These are phyloP conservation scores for Boletus bicolor DNA, from an alignment of 768 basidiomycete genomes.

Conservation along the genomic window DNA sequence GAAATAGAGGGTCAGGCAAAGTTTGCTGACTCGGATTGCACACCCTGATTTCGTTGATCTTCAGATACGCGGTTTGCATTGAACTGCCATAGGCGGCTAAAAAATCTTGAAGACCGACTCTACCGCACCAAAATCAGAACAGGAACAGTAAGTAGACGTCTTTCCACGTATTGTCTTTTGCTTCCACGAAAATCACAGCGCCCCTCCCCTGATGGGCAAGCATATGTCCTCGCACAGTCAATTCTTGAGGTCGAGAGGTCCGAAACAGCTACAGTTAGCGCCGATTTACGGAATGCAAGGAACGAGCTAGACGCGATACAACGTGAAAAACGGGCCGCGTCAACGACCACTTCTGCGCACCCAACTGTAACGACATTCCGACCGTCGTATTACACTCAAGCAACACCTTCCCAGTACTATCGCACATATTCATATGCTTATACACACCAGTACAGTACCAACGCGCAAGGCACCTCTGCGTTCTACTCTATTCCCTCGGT, in stretches of 20 bases:
- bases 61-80: slow-evolving; percentile 71
- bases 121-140: slow-evolving; percentile 47
- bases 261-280: slow-evolving; percentile 53
- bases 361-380: slow-evolving; percentile 37
- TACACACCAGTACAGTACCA: slow-evolving; percentile 49
- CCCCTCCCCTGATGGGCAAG: slow-evolving; percentile 57
- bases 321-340: slow-evolving; percentile 59
- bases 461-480: slow-evolving; percentile 21
- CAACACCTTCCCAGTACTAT: slow-evolving; percentile 54
- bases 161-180: neutral
- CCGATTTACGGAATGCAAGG: slow-evolving; percentile 60
- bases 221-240: slow-evolving; percentile 59
- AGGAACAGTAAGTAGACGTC: slow-evolving; percentile 48
- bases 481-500: slow-evolving; percentile 31
- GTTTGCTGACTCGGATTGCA: neutral
- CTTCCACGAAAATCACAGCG: slow-evolving; percentile 41
- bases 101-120: slow-evolving; percentile 57
- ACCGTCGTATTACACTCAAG: slow-evolving; percentile 34
- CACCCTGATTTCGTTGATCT: neutral
- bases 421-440: slow-evolving; percentile 65
- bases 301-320: slow-evolving; percentile 66
- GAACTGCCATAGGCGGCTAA: slow-evolving; percentile 57
- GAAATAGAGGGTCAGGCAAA: slow-evolving; percentile 51
- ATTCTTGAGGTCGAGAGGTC: slow-evolving; percentile 64
- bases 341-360: slow-evolving; percentile 28